Base-by-base conservation (phyloP, 192 early-diverging fungal species). In the Mortierella hygrophila region DNA sequence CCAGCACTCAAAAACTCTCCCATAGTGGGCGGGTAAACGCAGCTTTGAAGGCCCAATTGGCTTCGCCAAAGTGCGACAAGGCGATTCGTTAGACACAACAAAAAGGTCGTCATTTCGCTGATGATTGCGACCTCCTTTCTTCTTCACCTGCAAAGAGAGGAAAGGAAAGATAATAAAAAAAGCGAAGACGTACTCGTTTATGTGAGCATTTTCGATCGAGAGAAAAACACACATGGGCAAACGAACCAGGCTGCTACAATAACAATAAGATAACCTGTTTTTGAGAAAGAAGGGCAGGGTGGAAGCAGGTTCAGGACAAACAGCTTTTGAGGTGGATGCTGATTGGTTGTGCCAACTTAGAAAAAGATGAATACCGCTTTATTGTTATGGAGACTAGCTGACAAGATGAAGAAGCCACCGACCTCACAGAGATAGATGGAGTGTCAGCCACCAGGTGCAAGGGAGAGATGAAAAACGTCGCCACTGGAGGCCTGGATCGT, bases 81-180 rank as follows among this genome's bases (percentile, higher is more conserved):
- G 57, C 7, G 23, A 26, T 11, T 5, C 9, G 23, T 9, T n/a
- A 6, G n/a, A 60, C 3, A 65, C 4, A 26, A 63, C 3, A 6
- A 63, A 63, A 65, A 26, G 60, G 60, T 65, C 60, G 60, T 26
- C 60, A 65, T 65, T 65, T 65, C 60, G 60, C 32, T 32, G 32
- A 32, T 26, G 29, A 26, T 32, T 9, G 10, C 44, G 15, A 46
- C 44, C 11, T 46, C 38, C 38, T 6, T 40, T 6, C 38, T 5
- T 40, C 38, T 40, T 6, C 38, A 40, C 4, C 38, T 60, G 7
- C 23, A n/a, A 10, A 6, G 10, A 23, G n/a, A 57, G 9, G 0
- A 35, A 63, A 63, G 11, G 23, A 26, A 29, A 26, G 23, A 60
- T 32, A 35, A 65, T 4, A 15, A 65, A 65, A 65, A 65, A 65